phyloP scores from a whole-genome alignment of 495 filamentous ascomycete genomes.

The Penicillium robsamsonii region DNA sequence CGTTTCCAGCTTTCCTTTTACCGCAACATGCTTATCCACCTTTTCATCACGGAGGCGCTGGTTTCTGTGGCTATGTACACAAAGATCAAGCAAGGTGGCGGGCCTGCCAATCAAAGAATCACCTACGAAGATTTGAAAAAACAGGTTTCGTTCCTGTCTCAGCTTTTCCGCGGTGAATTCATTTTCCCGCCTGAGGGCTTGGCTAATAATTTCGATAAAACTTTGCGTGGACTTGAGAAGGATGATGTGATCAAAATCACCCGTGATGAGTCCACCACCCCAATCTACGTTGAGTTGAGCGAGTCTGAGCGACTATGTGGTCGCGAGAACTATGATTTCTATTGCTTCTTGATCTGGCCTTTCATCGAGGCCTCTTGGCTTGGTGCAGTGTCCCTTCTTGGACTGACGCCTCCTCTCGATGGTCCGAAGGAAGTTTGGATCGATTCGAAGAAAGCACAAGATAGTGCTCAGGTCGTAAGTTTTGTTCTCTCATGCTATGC shows the following conservation, averaged over 20 bases:
- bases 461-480: slow-evolving; percentile 76
- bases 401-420: slow-evolving; percentile 70
- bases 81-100: slow-evolving; percentile 82
- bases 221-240: slow-evolving; percentile 69
- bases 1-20: slow-evolving; percentile 97
- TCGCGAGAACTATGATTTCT: slow-evolving; percentile 94
- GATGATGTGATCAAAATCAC: slow-evolving; percentile 77
- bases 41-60: slow-evolving; percentile 89
- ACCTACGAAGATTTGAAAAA: slow-evolving; percentile 64
- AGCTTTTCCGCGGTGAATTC: slow-evolving; percentile 93
- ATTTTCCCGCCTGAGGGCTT: slow-evolving; percentile 91
- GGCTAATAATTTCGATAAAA: slow-evolving; percentile 71
- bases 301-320: slow-evolving; percentile 71
- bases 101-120: slow-evolving; percentile 74
- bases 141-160: slow-evolving; percentile 86
- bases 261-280: slow-evolving; percentile 51
- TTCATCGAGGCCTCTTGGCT: slow-evolving; percentile 95
- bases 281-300: slow-evolving; percentile 69
- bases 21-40: slow-evolving; percentile 97
- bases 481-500: background rate
- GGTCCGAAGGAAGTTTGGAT: slow-evolving; percentile 70
- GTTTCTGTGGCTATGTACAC: slow-evolving; percentile 89
- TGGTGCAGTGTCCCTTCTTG: slow-evolving; percentile 79
- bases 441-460: slow-evolving; percentile 70
- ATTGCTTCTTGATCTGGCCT: slow-evolving; percentile 97